Base-by-base conservation (phyloP, 257 asterid genomes). In the Lycium barbarum region DNA sequence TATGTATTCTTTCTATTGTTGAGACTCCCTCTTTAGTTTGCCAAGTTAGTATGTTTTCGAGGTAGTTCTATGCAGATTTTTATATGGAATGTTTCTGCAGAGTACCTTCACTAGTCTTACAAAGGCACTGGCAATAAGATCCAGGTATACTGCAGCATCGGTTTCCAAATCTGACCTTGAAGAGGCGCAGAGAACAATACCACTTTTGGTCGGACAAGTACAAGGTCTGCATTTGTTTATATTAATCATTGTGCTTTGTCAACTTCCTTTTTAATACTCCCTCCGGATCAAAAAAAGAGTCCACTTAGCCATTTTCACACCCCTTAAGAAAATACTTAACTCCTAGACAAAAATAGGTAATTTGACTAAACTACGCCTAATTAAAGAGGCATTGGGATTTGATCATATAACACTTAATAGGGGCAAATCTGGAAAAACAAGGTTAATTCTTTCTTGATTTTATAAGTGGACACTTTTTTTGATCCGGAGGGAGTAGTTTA, bases 71-170 rank as follows among this genome's bases (percentile, higher is more conserved):
- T 58, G 84, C 80, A 68, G 12, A 79, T 6, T 61, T 72, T 84
- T 67, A 47, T 26, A 66, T 87, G 65, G 65, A 84, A 55, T 73
- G 65, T 53, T 66, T 80, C 81, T 86, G 93, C 91, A 96, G 99
- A 92, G 91, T 72, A 71, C 88, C 84, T 86, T 86, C 72, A 85
- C 86, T 82, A 83, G 90, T 87, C 88, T 92, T 43, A 81, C 88
- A 86, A 92, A 90, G 86, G 87, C 90, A 84, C 83, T 86, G 83
- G 26, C 85, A 36, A 84, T 85, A 57, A 59, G 90, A 80, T 86
- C 91, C 62, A 86, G 84, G 82, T 88, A 80, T 81, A 73, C 92
- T 22, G 80, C 82, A 83, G 87, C 90, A 18, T 84, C 92, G 62
- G 72, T 73, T 80, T 57, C 93, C 72, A 92, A 86, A 87, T 88